A percentile compares a stretch with the other conserved stretches of the same genome.
Conservation (phyloP, 2,329 filamentous ascomycete species). For the Paraphoma chrysanthemicola region DNA sequence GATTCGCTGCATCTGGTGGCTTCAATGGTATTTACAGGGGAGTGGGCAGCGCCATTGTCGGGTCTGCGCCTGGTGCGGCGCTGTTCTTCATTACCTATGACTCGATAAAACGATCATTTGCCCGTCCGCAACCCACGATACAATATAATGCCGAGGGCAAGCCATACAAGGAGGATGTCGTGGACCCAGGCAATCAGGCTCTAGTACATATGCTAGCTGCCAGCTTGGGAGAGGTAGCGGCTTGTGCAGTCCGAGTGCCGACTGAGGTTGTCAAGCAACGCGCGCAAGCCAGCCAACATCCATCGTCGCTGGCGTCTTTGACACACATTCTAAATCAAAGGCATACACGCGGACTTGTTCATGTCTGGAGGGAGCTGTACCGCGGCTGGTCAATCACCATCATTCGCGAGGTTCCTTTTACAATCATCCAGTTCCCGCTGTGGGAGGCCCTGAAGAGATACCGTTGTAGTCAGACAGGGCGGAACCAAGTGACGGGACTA, state of each 20-base stretch:
- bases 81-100: conserved; percentile 99
- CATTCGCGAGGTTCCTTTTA: conserved; percentile 95
- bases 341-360: conserved; percentile 48
- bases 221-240: conserved; percentile 85
- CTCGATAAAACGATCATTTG: conserved; percentile 60
- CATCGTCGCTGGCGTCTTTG: conserved; percentile 72
- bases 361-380: conserved; percentile 85
- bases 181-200: conserved; percentile 32
- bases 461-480: conserved; percentile 57
- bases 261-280: conserved; percentile 98
- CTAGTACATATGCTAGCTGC: conserved; percentile 81
- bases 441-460: conserved; percentile 92
- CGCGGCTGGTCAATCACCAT: conserved; percentile 92
- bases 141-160: conserved; percentile 33
- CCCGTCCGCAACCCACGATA: conserved; percentile 15
- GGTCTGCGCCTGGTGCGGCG: conserved; percentile 90
- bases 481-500: conserved; percentile 66
- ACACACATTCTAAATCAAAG: conserved; percentile 66
- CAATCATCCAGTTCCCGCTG: conserved; percentile 94
- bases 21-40: conserved; percentile 93
- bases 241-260: conserved; percentile 89
- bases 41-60: conserved; percentile 86
- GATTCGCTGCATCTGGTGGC: conserved; percentile 83
- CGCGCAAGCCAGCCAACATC: conserved; percentile 85
- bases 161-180: conserved; percentile 30